Conservation (phyloP, 768 basidiomycete genomes). For the Lyophyllum shimeji region DNA sequence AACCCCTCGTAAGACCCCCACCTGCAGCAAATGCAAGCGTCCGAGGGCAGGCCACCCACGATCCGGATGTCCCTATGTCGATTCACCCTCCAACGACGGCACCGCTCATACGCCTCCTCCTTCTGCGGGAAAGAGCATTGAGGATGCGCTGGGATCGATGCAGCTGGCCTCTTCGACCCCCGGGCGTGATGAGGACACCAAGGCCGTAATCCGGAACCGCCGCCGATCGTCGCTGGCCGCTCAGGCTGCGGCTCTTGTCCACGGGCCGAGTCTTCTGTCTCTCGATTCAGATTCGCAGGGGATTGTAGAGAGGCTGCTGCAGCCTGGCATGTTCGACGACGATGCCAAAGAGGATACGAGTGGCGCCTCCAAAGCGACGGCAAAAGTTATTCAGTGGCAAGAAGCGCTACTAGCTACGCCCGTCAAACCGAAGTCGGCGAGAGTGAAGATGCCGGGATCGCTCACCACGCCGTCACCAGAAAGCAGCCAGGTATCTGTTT, state of each 20-base stretch:
- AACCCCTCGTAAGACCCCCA: conserved; percentile 50
- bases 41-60: conserved; percentile 61
- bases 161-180: conserved; percentile 30
- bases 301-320: conserved; percentile 43
- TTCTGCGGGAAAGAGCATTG: conserved; percentile 28
- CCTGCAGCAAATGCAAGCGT: conserved; percentile 54
- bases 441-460: conserved; percentile 54
- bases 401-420: conserved; percentile 24
- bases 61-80: conserved; percentile 54
- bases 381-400: conserved; percentile 37
- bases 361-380: conserved; percentile 22
- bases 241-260: conserved; percentile 21
- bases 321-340: conserved; percentile 41
- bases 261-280: conserved; percentile 47
- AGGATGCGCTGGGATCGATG: conserved; percentile 47
- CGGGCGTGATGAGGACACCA: conserved; percentile 32
- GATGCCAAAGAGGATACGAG: conserved; percentile 27
- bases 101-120: conserved; percentile 6
- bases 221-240: conserved; percentile 30
- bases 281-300: conserved; percentile 47
- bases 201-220: conserved; percentile 29
- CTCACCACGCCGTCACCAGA: conserved; percentile 49
- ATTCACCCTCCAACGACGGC: conserved; percentile 22
- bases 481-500: conserved; percentile 30
- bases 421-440: conserved; percentile 19